These are phyloP conservation scores for Piloderma croceum DNA, from an alignment of 768 basidiomycete species.

Conservation along the genomic window DNA sequence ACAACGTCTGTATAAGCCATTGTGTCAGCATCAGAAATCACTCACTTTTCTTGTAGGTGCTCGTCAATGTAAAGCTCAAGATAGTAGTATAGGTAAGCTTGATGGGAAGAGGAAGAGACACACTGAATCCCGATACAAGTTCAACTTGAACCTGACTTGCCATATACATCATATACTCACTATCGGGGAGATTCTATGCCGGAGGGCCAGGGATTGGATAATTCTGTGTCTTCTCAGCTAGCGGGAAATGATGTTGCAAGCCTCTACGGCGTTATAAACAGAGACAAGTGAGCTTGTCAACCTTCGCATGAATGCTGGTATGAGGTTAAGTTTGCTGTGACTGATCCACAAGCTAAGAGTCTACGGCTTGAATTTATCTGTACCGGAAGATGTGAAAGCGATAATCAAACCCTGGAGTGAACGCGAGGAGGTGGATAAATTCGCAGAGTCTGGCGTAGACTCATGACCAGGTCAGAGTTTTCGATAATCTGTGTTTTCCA, in stretches of 20 bases:
- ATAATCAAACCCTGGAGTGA: conserved; percentile 81
- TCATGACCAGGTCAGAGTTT: conserved; percentile 75
- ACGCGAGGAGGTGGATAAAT: conserved; percentile 60
- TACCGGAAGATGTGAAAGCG: conserved; percentile 75
- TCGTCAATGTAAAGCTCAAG: too few species aligned
- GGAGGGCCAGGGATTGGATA: too few species aligned
- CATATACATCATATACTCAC: too few species aligned
- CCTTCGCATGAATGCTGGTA: too few species aligned
- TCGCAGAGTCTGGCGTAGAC: conserved; percentile 75
- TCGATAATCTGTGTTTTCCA: conserved; percentile 2
- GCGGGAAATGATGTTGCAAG: conserved; percentile 47
- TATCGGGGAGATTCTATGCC: too few species aligned
- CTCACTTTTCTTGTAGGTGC: too few species aligned
- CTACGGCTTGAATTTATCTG: conserved; percentile 70
- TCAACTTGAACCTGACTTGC: too few species aligned
- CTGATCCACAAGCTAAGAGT: conserved; percentile 42
- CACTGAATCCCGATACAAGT: too few species aligned
- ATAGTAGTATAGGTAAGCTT: too few species aligned
- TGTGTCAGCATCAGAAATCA: too few species aligned
- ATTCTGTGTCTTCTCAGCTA: conserved; percentile 41
- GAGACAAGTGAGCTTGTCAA: conserved; percentile 55
- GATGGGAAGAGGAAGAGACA: too few species aligned
- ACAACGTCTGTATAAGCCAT: too few species aligned
- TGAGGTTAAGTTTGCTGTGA: not conserved
- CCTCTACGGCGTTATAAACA: conserved; percentile 56